Percentiles rank a stretch among this genome's conserved stretches.
Evolutionary conservation across 2,329 filamentous ascomycete genomes (phyloP).

Genomic region (Xylaria hypoxylon): DNA sequence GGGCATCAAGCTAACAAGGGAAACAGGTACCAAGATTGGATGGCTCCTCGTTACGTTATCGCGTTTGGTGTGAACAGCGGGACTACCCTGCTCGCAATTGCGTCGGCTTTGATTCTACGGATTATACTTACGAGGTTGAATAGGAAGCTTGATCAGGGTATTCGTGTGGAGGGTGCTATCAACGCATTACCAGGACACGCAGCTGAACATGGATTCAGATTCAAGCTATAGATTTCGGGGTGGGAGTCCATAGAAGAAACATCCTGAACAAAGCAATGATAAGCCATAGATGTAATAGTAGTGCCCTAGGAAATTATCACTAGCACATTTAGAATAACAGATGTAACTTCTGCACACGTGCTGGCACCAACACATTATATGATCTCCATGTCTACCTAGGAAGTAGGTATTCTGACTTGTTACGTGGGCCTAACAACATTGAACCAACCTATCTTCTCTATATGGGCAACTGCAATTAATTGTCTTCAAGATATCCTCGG

Average conservation of each 20-base stretch:
- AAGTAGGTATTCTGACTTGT: too few relatives aligned
- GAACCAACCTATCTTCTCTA: too few relatives aligned
- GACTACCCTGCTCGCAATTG: constrained; percentile 72
- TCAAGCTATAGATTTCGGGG: constrained; percentile 61
- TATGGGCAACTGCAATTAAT: too few relatives aligned
- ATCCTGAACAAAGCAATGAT: not conserved
- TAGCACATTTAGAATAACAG: too few relatives aligned
- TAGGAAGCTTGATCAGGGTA: constrained; percentile 74
- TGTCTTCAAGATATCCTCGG: too few relatives aligned
- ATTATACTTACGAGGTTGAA: constrained; percentile 74
- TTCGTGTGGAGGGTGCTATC: constrained; percentile 66
- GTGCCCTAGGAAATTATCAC: too few relatives aligned
- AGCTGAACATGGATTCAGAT: constrained; percentile 72
- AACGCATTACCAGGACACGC: constrained; percentile 68
- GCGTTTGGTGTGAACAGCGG: constrained; percentile 77
- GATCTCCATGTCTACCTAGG: too few relatives aligned
- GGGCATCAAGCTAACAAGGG: constrained; percentile 47
- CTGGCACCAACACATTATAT: too few relatives aligned
- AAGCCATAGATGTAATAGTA: not conserved
- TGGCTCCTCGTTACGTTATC: constrained; percentile 59
- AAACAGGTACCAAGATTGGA: constrained; percentile 72
- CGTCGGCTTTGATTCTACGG: constrained; percentile 71
- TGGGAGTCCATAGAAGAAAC: not conserved
- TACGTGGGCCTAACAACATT: too few relatives aligned
- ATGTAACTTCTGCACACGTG: too few relatives aligned